Conservation (phyloP, 768 basidiomycete species). For the Tylopilus cervinicoccineus region DNA sequence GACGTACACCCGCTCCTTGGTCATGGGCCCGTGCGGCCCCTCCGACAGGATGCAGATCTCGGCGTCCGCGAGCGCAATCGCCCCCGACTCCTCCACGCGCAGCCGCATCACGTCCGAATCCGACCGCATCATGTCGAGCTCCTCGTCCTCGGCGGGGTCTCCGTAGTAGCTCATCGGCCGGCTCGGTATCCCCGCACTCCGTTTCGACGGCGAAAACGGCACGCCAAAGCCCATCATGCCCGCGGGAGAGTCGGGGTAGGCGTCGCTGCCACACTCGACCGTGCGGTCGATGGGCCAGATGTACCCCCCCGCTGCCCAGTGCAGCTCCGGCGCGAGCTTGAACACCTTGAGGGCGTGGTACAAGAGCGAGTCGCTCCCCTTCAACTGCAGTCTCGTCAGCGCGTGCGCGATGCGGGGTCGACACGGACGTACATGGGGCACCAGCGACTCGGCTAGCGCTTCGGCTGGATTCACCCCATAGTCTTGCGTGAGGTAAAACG, state of each 20-base stretch:
- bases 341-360: slow-evolving; percentile 76
- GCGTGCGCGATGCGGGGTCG: slow-evolving; percentile 7
- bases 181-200: slow-evolving; percentile 33
- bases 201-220: slow-evolving; percentile 22
- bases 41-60: slow-evolving; percentile 62
- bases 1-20: slow-evolving; percentile 68
- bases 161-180: slow-evolving; percentile 42
- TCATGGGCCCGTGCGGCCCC: slow-evolving; percentile 41
- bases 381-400: slow-evolving; percentile 47
- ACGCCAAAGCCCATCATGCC: slow-evolving; percentile 25
- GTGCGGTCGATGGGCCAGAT: slow-evolving; percentile 73
- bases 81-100: slow-evolving; percentile 66
- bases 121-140: slow-evolving; percentile 23
- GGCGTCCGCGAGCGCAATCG: slow-evolving; percentile 56
- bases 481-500: slow-evolving; percentile 65
- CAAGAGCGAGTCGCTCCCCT: slow-evolving; percentile 70
- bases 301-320: slow-evolving; percentile 81
- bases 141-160: slow-evolving; percentile 37
- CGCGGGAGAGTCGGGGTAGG: slow-evolving; percentile 23
- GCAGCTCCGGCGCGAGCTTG: slow-evolving; percentile 70
- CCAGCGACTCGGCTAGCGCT: slow-evolving; percentile 61
- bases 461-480: slow-evolving; percentile 71
- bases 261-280: slow-evolving; percentile 57
- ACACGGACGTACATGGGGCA: slow-evolving; percentile 56
- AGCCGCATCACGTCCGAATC: slow-evolving; percentile 40